phyloP scores from a whole-genome alignment of 2,329 filamentous ascomycete genomes.

The Fusarium sororula region DNA sequence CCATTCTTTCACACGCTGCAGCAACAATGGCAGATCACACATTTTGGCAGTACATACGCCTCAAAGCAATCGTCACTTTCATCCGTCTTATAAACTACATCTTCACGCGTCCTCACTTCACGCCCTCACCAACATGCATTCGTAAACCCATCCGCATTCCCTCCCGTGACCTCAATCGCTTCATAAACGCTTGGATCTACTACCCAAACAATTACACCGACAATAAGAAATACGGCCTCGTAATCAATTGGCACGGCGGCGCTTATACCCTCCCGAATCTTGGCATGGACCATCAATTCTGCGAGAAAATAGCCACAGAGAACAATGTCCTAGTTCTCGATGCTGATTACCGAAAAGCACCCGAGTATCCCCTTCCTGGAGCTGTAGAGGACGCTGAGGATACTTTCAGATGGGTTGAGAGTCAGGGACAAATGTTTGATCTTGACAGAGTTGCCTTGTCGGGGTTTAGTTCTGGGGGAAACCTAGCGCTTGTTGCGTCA shows the following conservation, averaged over 20 bases:
- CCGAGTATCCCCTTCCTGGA: conserved; percentile 52
- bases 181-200: conserved; percentile 45
- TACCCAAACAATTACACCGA: conserved; percentile 8
- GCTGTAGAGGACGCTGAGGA: conserved; percentile 48
- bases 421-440: conserved; percentile 44
- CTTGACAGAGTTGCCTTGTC: conserved; percentile 51
- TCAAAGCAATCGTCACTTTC: conserved; percentile 22
- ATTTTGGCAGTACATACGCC: conserved; percentile 20
- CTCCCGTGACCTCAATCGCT: conserved; percentile 40
- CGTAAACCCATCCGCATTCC: conserved; percentile 38
- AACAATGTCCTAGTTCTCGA: conserved; percentile 42
- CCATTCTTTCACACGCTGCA: no score
- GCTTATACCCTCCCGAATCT: conserved; percentile 48
- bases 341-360: conserved; percentile 53
- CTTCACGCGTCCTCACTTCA: conserved; percentile 12
- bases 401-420: conserved; percentile 44
- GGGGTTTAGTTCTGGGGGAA: conserved; percentile 58
- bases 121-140: conserved; percentile 5
- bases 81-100: conserved; percentile 29
- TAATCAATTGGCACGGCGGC: conserved; percentile 50
- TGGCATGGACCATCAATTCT: conserved; percentile 52
- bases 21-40: conserved; percentile 7
- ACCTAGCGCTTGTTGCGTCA: conserved; percentile 50
- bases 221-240: conserved; percentile 22
- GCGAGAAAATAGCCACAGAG: conserved; percentile 44